Evolutionary conservation across 306 rosid genomes (phyloP).

Genomic region (Comarum palustre): DNA sequence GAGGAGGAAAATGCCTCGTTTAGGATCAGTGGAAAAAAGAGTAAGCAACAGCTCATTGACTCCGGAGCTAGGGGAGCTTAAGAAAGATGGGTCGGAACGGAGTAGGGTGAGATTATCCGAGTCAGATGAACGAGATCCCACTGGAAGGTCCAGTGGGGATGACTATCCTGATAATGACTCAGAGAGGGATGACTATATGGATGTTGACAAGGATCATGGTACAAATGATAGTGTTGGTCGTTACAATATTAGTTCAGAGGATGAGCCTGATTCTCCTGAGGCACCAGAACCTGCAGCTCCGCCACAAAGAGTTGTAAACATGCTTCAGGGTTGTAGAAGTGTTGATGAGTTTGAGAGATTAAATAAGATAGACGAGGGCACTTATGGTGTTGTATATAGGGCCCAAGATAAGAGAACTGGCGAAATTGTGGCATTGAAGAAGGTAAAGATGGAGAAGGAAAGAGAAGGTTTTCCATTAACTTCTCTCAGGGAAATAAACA

Average conservation of each 20-base stretch:
- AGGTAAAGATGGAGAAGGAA: constrained; percentile 99
- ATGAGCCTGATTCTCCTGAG: constrained; percentile 46
- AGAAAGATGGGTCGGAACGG: constrained; percentile 58
- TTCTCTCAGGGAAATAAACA: constrained; percentile 95
- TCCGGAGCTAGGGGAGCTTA: constrained; percentile 55
- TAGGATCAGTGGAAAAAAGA: constrained; percentile 43
- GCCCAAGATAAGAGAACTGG: constrained; percentile 89
- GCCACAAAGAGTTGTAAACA: constrained; percentile 74
- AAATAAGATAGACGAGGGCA: constrained; percentile 96
- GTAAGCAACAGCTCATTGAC: constrained; percentile 52
- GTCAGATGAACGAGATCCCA: constrained; percentile 54
- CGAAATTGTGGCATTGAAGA: constrained; percentile 94
- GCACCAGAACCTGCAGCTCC: constrained; percentile 56
- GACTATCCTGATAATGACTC: constrained; percentile 47
- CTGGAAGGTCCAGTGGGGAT: constrained; percentile 59
- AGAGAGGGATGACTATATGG: constrained; percentile 68
- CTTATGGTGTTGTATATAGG: constrained; percentile 97
- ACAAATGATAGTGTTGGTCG: constrained; percentile 50
- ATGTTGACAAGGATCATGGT: constrained; percentile 50
- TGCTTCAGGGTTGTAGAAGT: constrained; percentile 99
- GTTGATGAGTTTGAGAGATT: constrained; percentile 98
- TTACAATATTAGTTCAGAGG: constrained; percentile 61
- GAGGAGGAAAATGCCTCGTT: constrained; percentile 46
- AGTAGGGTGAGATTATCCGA: constrained; percentile 61
- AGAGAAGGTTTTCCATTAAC: constrained; percentile 97